Conservation (phyloP, 768 basidiomycete genomes). For the Suillus discolor region DNA sequence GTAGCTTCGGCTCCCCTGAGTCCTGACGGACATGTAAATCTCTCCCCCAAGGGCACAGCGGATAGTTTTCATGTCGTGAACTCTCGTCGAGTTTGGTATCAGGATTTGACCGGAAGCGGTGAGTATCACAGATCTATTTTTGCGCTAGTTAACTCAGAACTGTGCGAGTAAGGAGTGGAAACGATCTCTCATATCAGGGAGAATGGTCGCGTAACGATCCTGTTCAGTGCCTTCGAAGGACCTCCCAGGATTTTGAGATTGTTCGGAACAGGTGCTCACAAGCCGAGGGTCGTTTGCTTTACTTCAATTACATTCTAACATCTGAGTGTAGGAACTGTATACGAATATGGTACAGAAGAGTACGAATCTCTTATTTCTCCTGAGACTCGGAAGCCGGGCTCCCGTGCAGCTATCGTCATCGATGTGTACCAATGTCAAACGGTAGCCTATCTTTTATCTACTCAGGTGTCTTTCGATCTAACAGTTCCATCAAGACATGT, state of each 20-base stretch:
- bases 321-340: conserved; percentile 47
- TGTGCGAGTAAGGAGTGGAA: conserved; percentile 46
- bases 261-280: conserved; percentile 53
- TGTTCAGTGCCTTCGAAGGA: conserved; percentile 65
- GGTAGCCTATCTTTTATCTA: conserved; percentile 23
- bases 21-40: conserved; percentile 59
- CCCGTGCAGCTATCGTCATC: conserved; percentile 60
- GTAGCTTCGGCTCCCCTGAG: conserved; percentile 68
- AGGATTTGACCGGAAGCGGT: conserved; percentile 73
- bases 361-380: conserved; percentile 57
- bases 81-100: conserved; percentile 66
- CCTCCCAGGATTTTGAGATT: conserved; percentile 60
- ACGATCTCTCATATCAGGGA: conserved; percentile 65
- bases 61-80: conserved; percentile 64
- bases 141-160: too few relatives aligned
- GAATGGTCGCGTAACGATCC: conserved; percentile 62
- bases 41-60: conserved; percentile 68
- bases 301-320: conserved; percentile 2
- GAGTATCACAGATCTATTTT: conserved; percentile 7
- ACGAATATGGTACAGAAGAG: conserved; percentile 66
- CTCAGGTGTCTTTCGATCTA: neutral
- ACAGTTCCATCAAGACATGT: conserved; percentile 49
- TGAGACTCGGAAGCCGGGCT: conserved; percentile 53
- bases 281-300: neutral
- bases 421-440: conserved; percentile 60